Evolutionary conservation across 495 filamentous ascomycete species (phyloP).

Genomic region (Talaromyces liani): DNA sequence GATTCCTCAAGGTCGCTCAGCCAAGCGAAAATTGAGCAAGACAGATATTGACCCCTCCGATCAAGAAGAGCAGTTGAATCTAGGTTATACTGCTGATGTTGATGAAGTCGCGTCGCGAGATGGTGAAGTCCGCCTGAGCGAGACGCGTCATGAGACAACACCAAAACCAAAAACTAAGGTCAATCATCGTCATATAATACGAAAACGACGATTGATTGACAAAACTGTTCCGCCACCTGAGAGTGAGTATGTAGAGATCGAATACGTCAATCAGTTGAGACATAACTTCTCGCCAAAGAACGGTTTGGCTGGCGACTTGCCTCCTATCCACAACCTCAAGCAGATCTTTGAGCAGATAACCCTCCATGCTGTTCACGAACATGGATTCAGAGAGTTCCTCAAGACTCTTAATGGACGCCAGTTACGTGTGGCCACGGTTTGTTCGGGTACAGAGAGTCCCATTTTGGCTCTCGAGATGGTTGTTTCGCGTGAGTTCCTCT

Average conservation of each 20-base stretch:
- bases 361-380: conserved; percentile 22
- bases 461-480: conserved; percentile 57
- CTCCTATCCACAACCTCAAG: conserved; percentile 37
- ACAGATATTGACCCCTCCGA: not conserved
- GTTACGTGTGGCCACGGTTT: conserved; percentile 66
- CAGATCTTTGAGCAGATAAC: conserved; percentile 47
- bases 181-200: not conserved
- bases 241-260: conserved; percentile 3
- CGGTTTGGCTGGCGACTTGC: conserved; percentile 24
- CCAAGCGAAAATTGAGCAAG: not conserved
- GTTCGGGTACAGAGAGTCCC: conserved; percentile 77
- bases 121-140: not conserved
- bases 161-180: not conserved
- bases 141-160: not conserved
- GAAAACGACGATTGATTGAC: not conserved
- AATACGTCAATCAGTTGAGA: conserved; percentile 5
- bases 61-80: not conserved
- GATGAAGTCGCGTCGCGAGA: not conserved
- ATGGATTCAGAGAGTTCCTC: conserved; percentile 29
- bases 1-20: not conserved
- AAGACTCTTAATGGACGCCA: conserved; percentile 28
- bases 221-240: not conserved
- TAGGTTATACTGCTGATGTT: not conserved
- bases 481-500: conserved; percentile 25
- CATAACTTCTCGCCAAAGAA: conserved; percentile 5